Evolutionary conservation across 495 filamentous ascomycete species (phyloP), one percentile per base, ranked within the genome.

Genomic region (Diplogelasinospora grovesii): DNA sequence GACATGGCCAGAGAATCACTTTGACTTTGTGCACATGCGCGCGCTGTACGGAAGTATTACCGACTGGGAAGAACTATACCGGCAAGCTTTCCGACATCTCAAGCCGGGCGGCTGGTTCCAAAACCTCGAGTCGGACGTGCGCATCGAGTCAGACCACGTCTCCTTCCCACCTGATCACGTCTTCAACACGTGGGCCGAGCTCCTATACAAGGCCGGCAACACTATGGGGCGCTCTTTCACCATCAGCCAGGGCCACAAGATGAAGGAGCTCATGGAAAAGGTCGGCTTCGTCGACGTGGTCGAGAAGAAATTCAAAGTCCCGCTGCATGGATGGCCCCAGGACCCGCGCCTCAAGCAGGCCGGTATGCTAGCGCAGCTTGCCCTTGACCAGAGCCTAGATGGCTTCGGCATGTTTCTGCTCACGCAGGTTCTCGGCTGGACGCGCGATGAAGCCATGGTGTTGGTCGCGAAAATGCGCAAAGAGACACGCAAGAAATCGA

Each of bases 1-100:
- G 77, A 58, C 68, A 1, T 79, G 65, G 49, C 46, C 61, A 8
- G 54, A 60, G 4, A 57, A 73, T 28, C 41, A 52, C 36, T 85
- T 85, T 48, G 82, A 85, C 60, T 81, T 76, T 45, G 68, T 85
- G 35, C 79, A 85, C 58, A 64, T 76, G 4, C 70, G 77, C 22
- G 60, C 66, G 10, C 52, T 83, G 28, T 68, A 70, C 36, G 76
- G 74, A 16, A 67, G 63, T 16, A 64, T 83, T 33, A 52, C 47
- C 11, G 68, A 83, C 50, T 84, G 79, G 78, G 57, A 63, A 4
- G 54, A 45, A 15, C 61, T 65, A 2, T 59, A 66, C 27, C 16
- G 43, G 18, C 48, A 71, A 30, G 52, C 48, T 5, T 65, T 53
- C 40, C 35, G 32, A 2, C 39, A 49, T 4, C 49, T 64, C 19